Evolutionary conservation across 2,329 filamentous ascomycete genomes (phyloP).

Genomic region (Aotearoamyces nothofagi): DNA sequence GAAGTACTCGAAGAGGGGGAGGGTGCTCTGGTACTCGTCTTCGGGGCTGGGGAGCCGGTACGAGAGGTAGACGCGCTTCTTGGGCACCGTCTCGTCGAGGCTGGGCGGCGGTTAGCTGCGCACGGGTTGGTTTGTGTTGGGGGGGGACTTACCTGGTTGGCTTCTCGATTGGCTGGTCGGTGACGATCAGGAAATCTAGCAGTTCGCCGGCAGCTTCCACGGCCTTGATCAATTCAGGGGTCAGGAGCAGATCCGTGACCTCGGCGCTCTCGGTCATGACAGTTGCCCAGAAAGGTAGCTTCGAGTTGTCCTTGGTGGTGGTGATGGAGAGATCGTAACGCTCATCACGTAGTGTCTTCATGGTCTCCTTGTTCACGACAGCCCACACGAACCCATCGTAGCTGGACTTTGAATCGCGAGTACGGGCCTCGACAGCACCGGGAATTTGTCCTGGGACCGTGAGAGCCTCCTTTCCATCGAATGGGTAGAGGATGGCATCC

Average conservation of each 20-base stretch:
- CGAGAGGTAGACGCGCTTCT: conserved; percentile 76
- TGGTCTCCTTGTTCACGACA: conserved; percentile 84
- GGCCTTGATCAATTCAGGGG: conserved; percentile 71
- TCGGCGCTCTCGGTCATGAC: conserved; percentile 97
- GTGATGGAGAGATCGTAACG: conserved; percentile 92
- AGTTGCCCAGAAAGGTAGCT: conserved; percentile 78
- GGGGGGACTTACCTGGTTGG: conserved; percentile 60
- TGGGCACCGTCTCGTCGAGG: conserved; percentile 67
- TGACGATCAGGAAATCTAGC: conserved; percentile 77
- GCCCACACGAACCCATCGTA: conserved; percentile 94
- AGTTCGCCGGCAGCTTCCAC: conserved; percentile 63
- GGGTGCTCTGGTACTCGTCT: conserved; percentile 47
- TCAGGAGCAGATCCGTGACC: conserved; percentile 76
- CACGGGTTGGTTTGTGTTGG: no score
- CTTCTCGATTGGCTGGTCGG: conserved; percentile 79
- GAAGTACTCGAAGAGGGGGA: conserved; percentile 69
- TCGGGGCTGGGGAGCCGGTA: conserved; percentile 50
- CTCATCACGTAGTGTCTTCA: conserved; percentile 80
- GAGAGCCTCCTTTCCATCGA: conserved; percentile 79
- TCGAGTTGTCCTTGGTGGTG: conserved; percentile 79
- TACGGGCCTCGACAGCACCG: conserved; percentile 38
- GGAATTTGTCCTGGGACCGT: conserved; percentile 51
- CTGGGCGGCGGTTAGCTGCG: no score
- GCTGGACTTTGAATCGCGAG: conserved; percentile 44
- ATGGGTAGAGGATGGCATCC: conserved; percentile 70